Conservation (phyloP, 2,329 filamentous ascomycete genomes). For the Ascochyta viciae-villosae region DNA sequence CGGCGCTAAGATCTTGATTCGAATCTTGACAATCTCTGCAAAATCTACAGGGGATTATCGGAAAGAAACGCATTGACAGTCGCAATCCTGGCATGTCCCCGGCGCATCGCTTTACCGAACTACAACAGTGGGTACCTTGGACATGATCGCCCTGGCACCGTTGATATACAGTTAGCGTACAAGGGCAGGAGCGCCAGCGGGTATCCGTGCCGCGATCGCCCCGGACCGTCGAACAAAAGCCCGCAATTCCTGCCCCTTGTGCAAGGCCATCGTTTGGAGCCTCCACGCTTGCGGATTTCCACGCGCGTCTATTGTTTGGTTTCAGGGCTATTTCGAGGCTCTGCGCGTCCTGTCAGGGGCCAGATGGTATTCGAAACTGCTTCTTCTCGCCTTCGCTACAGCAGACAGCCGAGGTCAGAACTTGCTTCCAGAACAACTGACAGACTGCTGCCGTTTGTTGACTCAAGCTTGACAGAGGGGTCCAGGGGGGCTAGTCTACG, state of each 20-base stretch:
- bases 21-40: constrained; percentile 1
- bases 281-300: constrained; percentile 2
- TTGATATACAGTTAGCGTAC: constrained; percentile 11
- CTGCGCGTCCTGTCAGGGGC: not conserved
- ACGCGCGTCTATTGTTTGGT: constrained; percentile 19
- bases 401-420: not conserved
- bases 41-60: not conserved
- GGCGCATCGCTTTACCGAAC: not conserved
- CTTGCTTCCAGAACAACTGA: not conserved
- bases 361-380: not conserved
- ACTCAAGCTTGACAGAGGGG: not conserved
- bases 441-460: not conserved
- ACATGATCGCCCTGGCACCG: constrained; percentile 1
- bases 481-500: constrained; percentile 1
- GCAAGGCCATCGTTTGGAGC: constrained; percentile 13
- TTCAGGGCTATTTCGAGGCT: constrained; percentile 15
- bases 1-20: constrained; percentile 9
- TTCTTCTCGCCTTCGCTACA: constrained; percentile 5
- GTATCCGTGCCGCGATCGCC: constrained; percentile 17
- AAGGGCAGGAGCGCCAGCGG: constrained; percentile 5
- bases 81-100: not conserved
- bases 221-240: constrained; percentile 12
- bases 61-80: not conserved
- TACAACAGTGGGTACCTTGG: constrained; percentile 1
- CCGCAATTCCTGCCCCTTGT: constrained; percentile 4